Conservation (phyloP, 2,329 filamentous ascomycete species). For the Onygena corvina region DNA sequence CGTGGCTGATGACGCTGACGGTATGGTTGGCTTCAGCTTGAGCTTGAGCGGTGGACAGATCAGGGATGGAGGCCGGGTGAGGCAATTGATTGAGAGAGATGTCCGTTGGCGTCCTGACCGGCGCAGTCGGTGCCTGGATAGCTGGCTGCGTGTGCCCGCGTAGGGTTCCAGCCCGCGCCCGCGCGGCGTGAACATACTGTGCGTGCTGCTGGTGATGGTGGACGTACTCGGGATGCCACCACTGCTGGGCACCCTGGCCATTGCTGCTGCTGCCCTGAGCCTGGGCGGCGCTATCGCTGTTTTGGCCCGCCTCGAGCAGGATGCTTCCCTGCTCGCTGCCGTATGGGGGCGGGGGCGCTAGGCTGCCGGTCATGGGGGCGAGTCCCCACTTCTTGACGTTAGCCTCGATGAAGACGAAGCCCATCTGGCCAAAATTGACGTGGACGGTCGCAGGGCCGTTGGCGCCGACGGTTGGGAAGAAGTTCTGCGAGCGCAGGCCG, state of each 20-base stretch:
- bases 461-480: slow-evolving; percentile 94
- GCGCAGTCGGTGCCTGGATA: slow-evolving; percentile 72
- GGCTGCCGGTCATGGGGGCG: slow-evolving; percentile 85
- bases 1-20: slow-evolving; percentile 12
- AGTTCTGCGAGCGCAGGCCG: slow-evolving; percentile 86
- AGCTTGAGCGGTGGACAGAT: slow-evolving; percentile 61
- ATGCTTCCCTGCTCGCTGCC: slow-evolving; percentile 96
- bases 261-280: background rate
- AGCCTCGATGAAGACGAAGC: slow-evolving; percentile 97
- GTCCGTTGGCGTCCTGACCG: slow-evolving; percentile 81
- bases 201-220: slow-evolving; percentile 23
- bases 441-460: slow-evolving; percentile 87
- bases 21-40: slow-evolving; percentile 10
- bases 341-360: slow-evolving; percentile 91
- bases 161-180: slow-evolving; percentile 67
- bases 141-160: slow-evolving; percentile 40
- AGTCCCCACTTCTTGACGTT: slow-evolving; percentile 99
- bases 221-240: slow-evolving; percentile 27
- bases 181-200: slow-evolving; percentile 46
- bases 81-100: slow-evolving; percentile 85
- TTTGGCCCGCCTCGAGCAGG: slow-evolving; percentile 68
- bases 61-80: slow-evolving; percentile 53
- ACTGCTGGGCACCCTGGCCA: background rate
- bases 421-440: slow-evolving; percentile 95
- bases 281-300: background rate